Evolutionary conservation across 257 asterid genomes (phyloP).

Genomic region (Fraxinus cuspidata): DNA sequence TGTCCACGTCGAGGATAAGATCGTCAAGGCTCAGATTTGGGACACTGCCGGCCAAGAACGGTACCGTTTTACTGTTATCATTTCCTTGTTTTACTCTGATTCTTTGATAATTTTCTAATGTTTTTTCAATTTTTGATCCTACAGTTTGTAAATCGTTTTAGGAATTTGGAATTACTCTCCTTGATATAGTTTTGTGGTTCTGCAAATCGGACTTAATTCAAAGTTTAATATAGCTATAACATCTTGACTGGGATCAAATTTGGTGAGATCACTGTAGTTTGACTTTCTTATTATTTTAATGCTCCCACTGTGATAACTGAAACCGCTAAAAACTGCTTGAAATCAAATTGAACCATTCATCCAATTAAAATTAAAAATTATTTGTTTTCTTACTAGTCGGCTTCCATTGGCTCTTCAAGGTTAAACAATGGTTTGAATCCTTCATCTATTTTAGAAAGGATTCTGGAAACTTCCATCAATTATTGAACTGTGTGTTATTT

Average conservation of each 20-base stretch:
- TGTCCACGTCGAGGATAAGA: constrained; percentile 60
- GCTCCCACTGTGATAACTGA: too few species aligned
- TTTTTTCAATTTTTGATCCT: neutral
- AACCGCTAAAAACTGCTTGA: too few species aligned
- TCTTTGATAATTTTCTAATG: neutral
- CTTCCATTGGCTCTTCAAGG: too few species aligned
- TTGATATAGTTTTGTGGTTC: neutral
- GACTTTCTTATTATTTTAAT: too few species aligned
- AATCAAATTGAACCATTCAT: too few species aligned
- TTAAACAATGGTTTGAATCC: too few species aligned
- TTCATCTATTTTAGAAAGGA: too few species aligned
- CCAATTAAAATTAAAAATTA: too few species aligned
- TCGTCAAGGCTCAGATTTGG: constrained; percentile 74
- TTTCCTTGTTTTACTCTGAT: neutral
- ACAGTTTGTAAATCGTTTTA: neutral
- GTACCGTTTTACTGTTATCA: constrained; percentile 20
- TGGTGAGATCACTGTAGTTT: too few species aligned
- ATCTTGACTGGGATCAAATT: neutral
- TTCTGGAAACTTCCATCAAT: too few species aligned
- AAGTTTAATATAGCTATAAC: neutral
- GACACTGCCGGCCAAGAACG: constrained; percentile 76
- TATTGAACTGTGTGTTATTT: too few species aligned
- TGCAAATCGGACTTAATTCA: neutral
- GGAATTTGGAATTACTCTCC: neutral
- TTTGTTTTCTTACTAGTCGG: too few species aligned